phyloP scores from a whole-genome alignment of 2,329 filamentous ascomycete species.

The Cladophialophora psammophila region DNA sequence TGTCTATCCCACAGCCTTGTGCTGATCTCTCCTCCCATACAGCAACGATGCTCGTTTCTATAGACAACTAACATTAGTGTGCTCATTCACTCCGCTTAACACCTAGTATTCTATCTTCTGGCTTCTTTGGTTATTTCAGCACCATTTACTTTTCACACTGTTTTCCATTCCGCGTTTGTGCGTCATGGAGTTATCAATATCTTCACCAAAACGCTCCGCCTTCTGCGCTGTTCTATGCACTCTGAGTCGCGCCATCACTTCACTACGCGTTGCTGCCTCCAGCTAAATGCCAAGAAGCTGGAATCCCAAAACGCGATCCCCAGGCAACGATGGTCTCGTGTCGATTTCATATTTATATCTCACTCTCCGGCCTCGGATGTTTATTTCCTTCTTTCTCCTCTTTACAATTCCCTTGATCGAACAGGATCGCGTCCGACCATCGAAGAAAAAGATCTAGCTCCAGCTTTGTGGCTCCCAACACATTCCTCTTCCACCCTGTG shows the following conservation, averaged over 20 bases:
- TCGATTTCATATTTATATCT: background rate
- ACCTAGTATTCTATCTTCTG: background rate
- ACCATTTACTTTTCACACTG: background rate
- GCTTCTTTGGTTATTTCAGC: background rate
- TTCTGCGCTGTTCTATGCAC: background rate
- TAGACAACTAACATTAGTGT: background rate
- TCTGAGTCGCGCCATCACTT: background rate
- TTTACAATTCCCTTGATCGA: too few species aligned
- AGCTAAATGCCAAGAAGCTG: background rate
- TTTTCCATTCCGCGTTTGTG: background rate
- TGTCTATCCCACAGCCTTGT: background rate
- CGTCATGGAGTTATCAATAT: too few species aligned
- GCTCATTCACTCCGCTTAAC: background rate
- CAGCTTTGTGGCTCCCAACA: background rate
- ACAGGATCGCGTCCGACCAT: too few species aligned
- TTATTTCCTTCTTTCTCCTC: too few species aligned
- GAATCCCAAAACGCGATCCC: background rate
- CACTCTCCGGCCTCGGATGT: background rate
- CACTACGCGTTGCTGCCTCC: background rate
- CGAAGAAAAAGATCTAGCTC: background rate
- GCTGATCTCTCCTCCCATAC: background rate
- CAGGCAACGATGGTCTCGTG: background rate
- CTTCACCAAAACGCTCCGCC: background rate
- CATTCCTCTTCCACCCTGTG: background rate
- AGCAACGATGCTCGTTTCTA: background rate